phyloP scores from a whole-genome alignment of 768 basidiomycete genomes.

The Paxillus ammoniavirescens region DNA sequence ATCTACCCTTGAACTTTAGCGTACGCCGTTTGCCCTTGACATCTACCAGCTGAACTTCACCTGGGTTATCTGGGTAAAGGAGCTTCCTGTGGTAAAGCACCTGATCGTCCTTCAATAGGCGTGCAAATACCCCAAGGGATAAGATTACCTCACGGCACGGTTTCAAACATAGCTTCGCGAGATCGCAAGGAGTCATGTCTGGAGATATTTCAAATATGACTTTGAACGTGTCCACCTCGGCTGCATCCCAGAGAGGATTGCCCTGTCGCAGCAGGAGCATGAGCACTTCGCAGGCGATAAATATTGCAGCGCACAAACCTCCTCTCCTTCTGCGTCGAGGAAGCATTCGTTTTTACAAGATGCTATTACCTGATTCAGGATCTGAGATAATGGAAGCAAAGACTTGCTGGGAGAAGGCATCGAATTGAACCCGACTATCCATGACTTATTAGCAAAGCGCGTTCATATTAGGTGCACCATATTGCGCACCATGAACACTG shows the following conservation, averaged over 20 bases:
- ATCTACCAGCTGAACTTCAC: not conserved
- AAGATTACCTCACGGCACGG: slow-evolving; percentile 56
- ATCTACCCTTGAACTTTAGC: slow-evolving; percentile 21
- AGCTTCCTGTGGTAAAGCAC: slow-evolving; percentile 20
- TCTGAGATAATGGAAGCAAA: not conserved
- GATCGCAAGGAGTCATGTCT: slow-evolving; percentile 49
- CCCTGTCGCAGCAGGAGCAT: slow-evolving; percentile 8
- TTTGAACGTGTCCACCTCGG: slow-evolving; percentile 39
- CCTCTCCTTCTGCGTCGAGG: slow-evolving; percentile 8
- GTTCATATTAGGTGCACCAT: not conserved
- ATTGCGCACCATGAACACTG: slow-evolving; percentile 43
- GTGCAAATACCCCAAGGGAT: not conserved
- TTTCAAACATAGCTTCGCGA: slow-evolving; percentile 53
- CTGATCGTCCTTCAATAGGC: slow-evolving; percentile 13
- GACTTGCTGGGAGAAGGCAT: slow-evolving; percentile 8
- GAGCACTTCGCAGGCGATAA: not conserved
- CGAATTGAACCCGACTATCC: slow-evolving; percentile 22
- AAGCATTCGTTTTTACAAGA: slow-evolving; percentile 32
- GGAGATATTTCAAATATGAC: slow-evolving; percentile 42
- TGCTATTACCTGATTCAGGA: slow-evolving; percentile 4
- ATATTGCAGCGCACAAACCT: slow-evolving; percentile 11
- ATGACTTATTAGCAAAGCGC: slow-evolving; percentile 11
- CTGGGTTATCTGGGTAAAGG: slow-evolving; percentile 4
- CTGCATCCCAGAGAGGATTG: slow-evolving; percentile 35
- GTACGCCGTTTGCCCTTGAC: slow-evolving; percentile 8